Percentiles rank a stretch among this genome's conserved stretches.
These are phyloP conservation scores for Diphasiastrum complanatum DNA, from an alignment of 83 land plant genomes.

Conservation along the genomic window DNA sequence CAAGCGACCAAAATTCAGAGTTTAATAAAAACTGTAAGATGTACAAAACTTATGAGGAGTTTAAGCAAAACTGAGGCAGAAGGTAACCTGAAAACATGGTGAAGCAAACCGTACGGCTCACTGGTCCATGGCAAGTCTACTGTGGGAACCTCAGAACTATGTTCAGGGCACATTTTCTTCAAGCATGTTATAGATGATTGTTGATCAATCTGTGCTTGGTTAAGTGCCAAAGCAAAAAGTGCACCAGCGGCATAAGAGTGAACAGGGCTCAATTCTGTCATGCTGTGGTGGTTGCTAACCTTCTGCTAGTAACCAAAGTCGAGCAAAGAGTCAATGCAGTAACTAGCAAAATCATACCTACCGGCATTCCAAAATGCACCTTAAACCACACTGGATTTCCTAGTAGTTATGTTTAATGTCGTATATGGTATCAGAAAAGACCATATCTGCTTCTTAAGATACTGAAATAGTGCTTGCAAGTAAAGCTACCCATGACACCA, in stretches of 20 bases:
- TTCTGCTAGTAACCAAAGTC: too few species aligned
- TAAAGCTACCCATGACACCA: too few species aligned
- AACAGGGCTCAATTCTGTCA: conserved; percentile 49
- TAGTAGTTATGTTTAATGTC: too few species aligned
- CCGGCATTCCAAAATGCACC: too few species aligned
- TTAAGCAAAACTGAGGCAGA: conserved; percentile 1
- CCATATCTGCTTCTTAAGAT: too few species aligned
- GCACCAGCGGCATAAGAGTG: conserved; percentile 84
- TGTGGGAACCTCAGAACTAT: not conserved
- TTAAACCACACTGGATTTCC: too few species aligned
- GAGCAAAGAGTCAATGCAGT: too few species aligned
- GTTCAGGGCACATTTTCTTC: not conserved
- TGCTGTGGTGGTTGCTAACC: not conserved
- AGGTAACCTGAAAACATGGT: conserved; percentile 71
- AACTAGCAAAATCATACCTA: too few species aligned
- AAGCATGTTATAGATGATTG: conserved; percentile 22
- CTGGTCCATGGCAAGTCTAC: conserved; percentile 57
- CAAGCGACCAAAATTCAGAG: too few species aligned
- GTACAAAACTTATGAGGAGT: not conserved
- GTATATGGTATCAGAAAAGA: too few species aligned
- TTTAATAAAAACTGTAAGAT: not conserved
- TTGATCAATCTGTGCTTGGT: conserved; percentile 78
- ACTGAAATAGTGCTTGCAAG: too few species aligned
- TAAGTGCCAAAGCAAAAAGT: conserved; percentile 65
- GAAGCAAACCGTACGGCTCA: conserved; percentile 57